phyloP scores from a whole-genome alignment of 176 grass and related monocot genomes.

The Olyra latifolia region DNA sequence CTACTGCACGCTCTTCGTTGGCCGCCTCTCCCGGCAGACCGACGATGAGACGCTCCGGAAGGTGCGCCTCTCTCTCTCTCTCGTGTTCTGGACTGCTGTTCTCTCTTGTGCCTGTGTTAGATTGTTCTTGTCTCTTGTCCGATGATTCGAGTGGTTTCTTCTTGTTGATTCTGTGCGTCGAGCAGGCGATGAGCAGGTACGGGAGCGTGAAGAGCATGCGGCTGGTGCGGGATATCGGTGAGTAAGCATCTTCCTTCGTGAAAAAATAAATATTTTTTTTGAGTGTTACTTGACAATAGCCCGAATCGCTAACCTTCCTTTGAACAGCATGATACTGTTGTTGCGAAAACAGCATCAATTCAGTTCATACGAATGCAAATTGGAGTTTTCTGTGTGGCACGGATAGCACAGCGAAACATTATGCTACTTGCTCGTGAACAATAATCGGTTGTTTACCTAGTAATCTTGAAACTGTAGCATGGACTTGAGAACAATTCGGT shows the following conservation, averaged over 20 bases:
- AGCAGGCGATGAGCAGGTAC: conserved; percentile 81
- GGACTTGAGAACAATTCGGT: not conserved
- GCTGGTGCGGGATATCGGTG: conserved; percentile 82
- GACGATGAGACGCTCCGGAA: conserved; percentile 68
- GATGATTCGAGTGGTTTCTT: conserved; percentile 15
- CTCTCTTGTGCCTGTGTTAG: not conserved
- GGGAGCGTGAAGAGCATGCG: conserved; percentile 84
- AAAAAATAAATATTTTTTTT: not conserved
- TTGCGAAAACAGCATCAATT: not conserved
- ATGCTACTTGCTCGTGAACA: not conserved
- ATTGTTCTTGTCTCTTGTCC: not conserved
- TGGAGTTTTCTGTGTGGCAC: not conserved
- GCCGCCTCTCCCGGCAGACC: conserved; percentile 64
- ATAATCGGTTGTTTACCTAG: not conserved
- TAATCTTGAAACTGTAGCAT: not conserved
- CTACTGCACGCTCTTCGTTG: conserved; percentile 84
- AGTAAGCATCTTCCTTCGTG: not conserved
- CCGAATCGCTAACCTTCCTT: not conserved
- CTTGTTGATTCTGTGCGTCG: not conserved
- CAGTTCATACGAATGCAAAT: not conserved
- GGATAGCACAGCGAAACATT: not conserved
- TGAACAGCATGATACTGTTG: not conserved
- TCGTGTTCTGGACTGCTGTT: not conserved
- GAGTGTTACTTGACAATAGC: not conserved
- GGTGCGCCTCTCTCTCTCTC: conserved; percentile 16